A percentile compares a stretch with the other conserved stretches of the same genome.
Evolutionary conservation across 805 yeast genomes (phyloP).

Genomic region (Candida manassasensis): DNA sequence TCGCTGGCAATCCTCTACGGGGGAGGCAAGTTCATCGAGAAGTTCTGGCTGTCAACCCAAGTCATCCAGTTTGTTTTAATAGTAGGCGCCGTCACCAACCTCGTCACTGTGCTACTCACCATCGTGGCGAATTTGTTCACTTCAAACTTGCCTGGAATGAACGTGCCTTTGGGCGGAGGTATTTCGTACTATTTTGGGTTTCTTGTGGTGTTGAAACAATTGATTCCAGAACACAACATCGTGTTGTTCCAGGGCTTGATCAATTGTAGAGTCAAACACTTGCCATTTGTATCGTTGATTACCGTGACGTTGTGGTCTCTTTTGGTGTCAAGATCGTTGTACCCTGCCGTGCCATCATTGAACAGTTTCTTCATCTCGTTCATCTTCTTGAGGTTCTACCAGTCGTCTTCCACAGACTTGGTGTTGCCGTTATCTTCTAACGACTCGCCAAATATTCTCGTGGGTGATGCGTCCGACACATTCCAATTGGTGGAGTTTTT

Average conservation of each 20-base stretch:
- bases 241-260: slow-evolving; percentile 42
- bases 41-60: slow-evolving; percentile 48
- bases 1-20: slow-evolving; percentile 33
- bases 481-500: slow-evolving; percentile 80
- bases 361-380: slow-evolving; percentile 65
- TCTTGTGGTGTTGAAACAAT: slow-evolving; percentile 52
- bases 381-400: slow-evolving; percentile 75
- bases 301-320: slow-evolving; percentile 34
- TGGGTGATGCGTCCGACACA: slow-evolving; percentile 89
- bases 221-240: slow-evolving; percentile 54
- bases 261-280: slow-evolving; percentile 53
- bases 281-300: slow-evolving; percentile 46
- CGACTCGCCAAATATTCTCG: slow-evolving; percentile 27
- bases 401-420: slow-evolving; percentile 51
- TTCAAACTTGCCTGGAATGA: slow-evolving; percentile 33
- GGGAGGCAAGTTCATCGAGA: slow-evolving; percentile 45
- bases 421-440: slow-evolving; percentile 40
- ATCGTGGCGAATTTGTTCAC: slow-evolving; percentile 33
- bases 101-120: slow-evolving; percentile 43
- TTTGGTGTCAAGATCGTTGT: slow-evolving; percentile 27
- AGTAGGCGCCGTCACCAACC: slow-evolving; percentile 54
- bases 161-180: slow-evolving; percentile 49
- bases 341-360: slow-evolving; percentile 53
- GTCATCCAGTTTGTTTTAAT: slow-evolving; percentile 47
- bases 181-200: slow-evolving; percentile 50